Evolutionary conservation across 257 asterid species (phyloP).

Genomic region (Asclepias syriaca): DNA sequence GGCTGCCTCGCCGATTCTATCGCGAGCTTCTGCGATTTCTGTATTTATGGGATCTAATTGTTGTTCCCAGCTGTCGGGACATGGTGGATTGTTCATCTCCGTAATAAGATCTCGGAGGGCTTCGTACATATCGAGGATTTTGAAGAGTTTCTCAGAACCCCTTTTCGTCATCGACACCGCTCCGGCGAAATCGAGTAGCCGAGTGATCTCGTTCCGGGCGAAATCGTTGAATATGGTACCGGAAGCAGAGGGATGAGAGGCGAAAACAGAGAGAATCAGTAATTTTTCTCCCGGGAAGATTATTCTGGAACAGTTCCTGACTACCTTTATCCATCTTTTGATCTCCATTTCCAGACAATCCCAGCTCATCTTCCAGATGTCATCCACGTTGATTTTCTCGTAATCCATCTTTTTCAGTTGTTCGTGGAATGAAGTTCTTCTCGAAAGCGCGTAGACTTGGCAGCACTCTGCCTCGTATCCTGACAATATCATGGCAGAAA

Average conservation of each 20-base stretch:
- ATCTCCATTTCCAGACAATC: constrained; percentile 63
- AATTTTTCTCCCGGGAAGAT: constrained; percentile 57
- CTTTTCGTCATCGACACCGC: constrained; percentile 62
- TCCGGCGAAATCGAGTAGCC: constrained; percentile 75
- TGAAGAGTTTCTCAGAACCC: constrained; percentile 79
- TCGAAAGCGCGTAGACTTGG: constrained; percentile 56
- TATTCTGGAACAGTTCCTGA: constrained; percentile 34
- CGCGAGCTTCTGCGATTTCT: constrained; percentile 43
- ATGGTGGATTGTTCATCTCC: constrained; percentile 21
- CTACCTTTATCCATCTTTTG: constrained; percentile 57
- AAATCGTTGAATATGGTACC: constrained; percentile 39
- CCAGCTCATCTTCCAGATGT: constrained; percentile 60
- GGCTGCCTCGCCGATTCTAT: constrained; percentile 58
- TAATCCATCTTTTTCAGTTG: constrained; percentile 49
- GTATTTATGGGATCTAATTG: constrained; percentile 21
- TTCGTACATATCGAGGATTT: constrained; percentile 67
- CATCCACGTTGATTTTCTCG: constrained; percentile 65
- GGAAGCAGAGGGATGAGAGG: constrained; percentile 31
- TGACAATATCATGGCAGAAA: constrained; percentile 49
- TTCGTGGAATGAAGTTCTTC: constrained; percentile 47
- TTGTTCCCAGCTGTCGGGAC: constrained; percentile 23
- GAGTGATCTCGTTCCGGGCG: constrained; percentile 54
- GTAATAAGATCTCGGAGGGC: constrained; percentile 46
- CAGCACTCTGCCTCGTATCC: constrained; percentile 75
- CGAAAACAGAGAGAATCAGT: constrained; percentile 48